phyloP scores from a whole-genome alignment of 2,329 filamentous ascomycete species.

The Coniochaeta hoffmannii region DNA sequence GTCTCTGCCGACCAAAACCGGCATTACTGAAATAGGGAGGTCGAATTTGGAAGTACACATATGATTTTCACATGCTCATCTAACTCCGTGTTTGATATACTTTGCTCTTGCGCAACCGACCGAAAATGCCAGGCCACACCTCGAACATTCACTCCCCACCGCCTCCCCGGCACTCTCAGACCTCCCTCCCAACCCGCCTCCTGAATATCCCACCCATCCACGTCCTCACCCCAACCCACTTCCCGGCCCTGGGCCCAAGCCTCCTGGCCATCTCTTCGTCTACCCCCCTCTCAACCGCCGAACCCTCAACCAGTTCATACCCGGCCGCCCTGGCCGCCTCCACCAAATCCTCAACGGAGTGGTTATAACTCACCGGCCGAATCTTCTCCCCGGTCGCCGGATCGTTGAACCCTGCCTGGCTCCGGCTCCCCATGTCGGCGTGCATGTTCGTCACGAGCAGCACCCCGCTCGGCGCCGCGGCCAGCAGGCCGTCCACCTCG shows the following conservation, averaged over 20 bases:
- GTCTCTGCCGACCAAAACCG: too few species aligned
- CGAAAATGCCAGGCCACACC: too few species aligned
- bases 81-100: too few species aligned
- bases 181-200: slow-evolving; percentile 1
- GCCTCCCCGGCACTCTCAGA: too few species aligned
- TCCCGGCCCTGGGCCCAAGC: slow-evolving; percentile 52
- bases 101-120: too few species aligned
- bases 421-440: slow-evolving; percentile 50
- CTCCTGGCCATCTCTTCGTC: slow-evolving; percentile 44
- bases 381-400: slow-evolving; percentile 46
- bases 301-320: slow-evolving; percentile 23
- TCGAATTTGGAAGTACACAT: too few species aligned
- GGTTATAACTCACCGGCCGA: slow-evolving; percentile 48
- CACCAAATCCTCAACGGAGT: slow-evolving; percentile 41
- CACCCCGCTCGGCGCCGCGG: slow-evolving; percentile 37
- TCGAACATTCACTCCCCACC: too few species aligned
- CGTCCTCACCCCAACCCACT: slow-evolving; percentile 53
- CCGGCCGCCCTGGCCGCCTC: slow-evolving; percentile 38
- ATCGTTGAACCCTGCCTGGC: slow-evolving; percentile 56
- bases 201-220: slow-evolving; percentile 46
- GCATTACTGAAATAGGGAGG: too few species aligned
- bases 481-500: slow-evolving; percentile 34
- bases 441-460: slow-evolving; percentile 64
- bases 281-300: slow-evolving; percentile 5
- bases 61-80: too few species aligned